Base-by-base conservation (phyloP, 2,329 filamentous ascomycete genomes). In the Colletotrichum lini region DNA sequence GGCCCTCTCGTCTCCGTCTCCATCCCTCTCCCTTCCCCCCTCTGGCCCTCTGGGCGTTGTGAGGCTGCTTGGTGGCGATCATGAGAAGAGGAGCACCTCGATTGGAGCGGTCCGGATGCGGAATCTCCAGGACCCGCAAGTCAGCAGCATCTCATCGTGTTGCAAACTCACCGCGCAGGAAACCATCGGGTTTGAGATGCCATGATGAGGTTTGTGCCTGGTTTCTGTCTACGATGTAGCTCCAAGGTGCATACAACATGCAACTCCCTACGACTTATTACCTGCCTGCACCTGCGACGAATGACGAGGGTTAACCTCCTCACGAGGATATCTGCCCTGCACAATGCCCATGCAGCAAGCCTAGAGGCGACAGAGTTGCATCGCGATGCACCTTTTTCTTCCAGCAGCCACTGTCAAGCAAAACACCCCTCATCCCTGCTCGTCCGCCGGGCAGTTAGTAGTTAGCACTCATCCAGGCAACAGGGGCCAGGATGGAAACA, bases 361-460 rank as follows among this genome's bases (percentile, higher is more conserved):
- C 35, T 56, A 54, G 62, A 60, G 35, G 56, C 62, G 50, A 40
- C 63, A 67, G 50, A 57, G 64, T 63, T 58, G 65, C 58, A 71
- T 71, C 52, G 38, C 50, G 57, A 67, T 58, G 67, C 7, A 38
- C 65, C 56, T 61, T 54, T 56, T 42, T 50, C 42, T 49, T 44
- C 56, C 47, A 42, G 23, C 18, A 40, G 38, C 35, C 42, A 56
- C 54, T 44, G 42, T 47, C 69, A 71, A 68, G 69, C 65, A 47
- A 68, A 68, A 71, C 45, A 57, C 58, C 44, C 42, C n/a, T 10
- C 23, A 68, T 49, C 69, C 69, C 65, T 72, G 69, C 42, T 42
- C 16, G 12, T 54, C n/a, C 44, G 58, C 65, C 64, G 47, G 47
- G 58, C 30, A 35, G 30, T 9, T 9, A 35, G 30, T 9, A 35